Evolutionary conservation across 805 yeast species (phyloP).

Genomic region (Candida wancherniae): DNA sequence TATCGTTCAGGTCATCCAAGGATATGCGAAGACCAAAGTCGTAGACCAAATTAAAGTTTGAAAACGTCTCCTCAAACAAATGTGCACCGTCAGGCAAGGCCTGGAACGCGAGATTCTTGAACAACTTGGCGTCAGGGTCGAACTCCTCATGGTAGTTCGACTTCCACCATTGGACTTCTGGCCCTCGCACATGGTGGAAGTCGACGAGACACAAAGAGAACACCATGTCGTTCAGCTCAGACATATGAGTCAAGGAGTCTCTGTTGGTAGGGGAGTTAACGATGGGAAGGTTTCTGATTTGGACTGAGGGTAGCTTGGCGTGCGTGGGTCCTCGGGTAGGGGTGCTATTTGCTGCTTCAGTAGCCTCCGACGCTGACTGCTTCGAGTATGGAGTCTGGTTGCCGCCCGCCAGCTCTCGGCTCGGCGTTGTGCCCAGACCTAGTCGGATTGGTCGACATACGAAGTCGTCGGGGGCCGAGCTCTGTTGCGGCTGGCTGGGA

Average conservation of each 20-base stretch:
- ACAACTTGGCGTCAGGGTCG: constrained; percentile 38
- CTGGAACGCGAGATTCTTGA: constrained; percentile 91
- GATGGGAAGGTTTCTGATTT: constrained; percentile 36
- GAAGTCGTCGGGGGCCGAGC: constrained; percentile 23
- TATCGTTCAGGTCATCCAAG: constrained; percentile 40
- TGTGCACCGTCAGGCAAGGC: constrained; percentile 97
- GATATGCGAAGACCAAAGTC: constrained; percentile 48
- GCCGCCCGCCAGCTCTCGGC: no score
- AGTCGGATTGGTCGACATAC: constrained; percentile 36
- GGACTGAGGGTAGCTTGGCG: constrained; percentile 21
- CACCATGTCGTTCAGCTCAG: constrained; percentile 40
- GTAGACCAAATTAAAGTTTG: constrained; percentile 79
- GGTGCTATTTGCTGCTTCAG: no score
- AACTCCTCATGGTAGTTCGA: constrained; percentile 42
- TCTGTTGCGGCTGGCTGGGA: constrained; percentile 1
- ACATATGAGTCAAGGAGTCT: constrained; percentile 24
- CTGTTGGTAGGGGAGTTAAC: constrained; percentile 16
- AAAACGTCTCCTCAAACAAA: constrained; percentile 86
- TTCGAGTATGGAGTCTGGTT: no score
- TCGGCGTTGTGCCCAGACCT: constrained; percentile 15
- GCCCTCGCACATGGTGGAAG: constrained; percentile 88
- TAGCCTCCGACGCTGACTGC: no score
- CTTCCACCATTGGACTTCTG: constrained; percentile 88
- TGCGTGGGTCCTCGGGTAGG: no score
- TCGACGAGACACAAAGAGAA: constrained; percentile 88